A percentile compares a stretch with the other conserved stretches of the same genome.
Conservation (phyloP, 257 asterid genomes). For the Ophiorrhiza pumila region DNA sequence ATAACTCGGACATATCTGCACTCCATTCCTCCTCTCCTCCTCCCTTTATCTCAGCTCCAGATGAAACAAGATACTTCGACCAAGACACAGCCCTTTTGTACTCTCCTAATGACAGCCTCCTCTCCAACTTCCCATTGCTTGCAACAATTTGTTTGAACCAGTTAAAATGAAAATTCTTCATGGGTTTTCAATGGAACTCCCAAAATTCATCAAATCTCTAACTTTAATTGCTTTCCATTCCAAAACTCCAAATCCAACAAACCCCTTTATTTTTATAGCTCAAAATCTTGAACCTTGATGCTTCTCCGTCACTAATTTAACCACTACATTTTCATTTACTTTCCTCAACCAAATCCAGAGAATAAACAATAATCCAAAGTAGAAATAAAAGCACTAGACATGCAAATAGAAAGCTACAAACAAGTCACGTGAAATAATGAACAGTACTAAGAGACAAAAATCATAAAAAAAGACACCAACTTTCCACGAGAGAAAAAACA, state of each 20-base stretch:
- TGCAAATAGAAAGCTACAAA: slow-evolving; percentile 1
- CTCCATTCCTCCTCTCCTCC: slow-evolving; percentile 85
- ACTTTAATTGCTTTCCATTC: neutral
- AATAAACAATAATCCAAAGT: neutral
- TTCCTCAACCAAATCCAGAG: neutral
- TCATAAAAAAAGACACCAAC: neutral
- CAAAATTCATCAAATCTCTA: slow-evolving; percentile 7
- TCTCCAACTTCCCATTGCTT: slow-evolving; percentile 74
- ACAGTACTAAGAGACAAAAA: neutral
- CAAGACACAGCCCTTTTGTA: slow-evolving; percentile 86
- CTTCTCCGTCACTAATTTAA: neutral
- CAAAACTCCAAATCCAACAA: neutral
- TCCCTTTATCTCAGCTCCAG: slow-evolving; percentile 76
- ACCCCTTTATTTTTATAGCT: neutral
- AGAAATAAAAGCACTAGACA: neutral
- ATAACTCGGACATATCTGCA: slow-evolving; percentile 94
- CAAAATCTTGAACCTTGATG: neutral
- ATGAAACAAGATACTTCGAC: slow-evolving; percentile 88
- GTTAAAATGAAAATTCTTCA: slow-evolving; percentile 55
- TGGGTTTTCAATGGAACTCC: slow-evolving; percentile 17
- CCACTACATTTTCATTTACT: slow-evolving; percentile 16
- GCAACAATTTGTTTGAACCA: slow-evolving; percentile 77
- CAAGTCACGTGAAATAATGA: slow-evolving; percentile 9
- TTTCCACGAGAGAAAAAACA: neutral
- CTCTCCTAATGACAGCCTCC: slow-evolving; percentile 90